Evolutionary conservation across 2,329 filamentous ascomycete genomes (phyloP), one percentile per base, ranked within the genome.

Genomic region (Fusarium caatingaense): DNA sequence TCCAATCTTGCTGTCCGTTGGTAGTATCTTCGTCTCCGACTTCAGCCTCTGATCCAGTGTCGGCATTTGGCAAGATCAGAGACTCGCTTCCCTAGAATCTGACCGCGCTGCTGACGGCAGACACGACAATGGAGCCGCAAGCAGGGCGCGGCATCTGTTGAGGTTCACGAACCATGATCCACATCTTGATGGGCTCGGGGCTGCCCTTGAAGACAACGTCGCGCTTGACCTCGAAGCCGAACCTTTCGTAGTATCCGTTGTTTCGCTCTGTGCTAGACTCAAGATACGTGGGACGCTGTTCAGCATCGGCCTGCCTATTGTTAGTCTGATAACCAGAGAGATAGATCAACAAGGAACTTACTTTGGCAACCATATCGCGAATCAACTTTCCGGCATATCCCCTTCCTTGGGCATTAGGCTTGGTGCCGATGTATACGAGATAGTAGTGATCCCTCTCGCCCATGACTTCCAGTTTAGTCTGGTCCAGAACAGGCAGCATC

Each of bases 101-200:
- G 28, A 75, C 68, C 18, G 66, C 58, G 34, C 68, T 69, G 28
- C 64, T 68, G 12, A 74, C 62, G 45, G 71, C 50, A 45, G 72
- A 65, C 34, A 75, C 48, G 48, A 75, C 44, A 32, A 71, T 49
- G 25, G 69, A 41, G 21, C 74, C 68, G 69, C 78, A 79, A 44
- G 56, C 53, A 46, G 61, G 68, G 57, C 77, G 75, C 57, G 72
- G 71, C 49, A 70, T 71, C 74, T 81, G 34, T 37, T 37, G 82
- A 54, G 92, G 91, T 83, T 94, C 91, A 64, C 92, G 86, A 55
- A 95, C 90, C 93, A 97, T 97, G 80, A 94, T 91, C 76, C 92
- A 91, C 78, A 95, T 82, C 61, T 84, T 84, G 51, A 94, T 86
- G 28, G 90, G 87, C 64, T 85, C 83, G 28, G 80, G 78, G 12